phyloP scores from a whole-genome alignment of 1,139 yeast genomes.

The Geotrichum klebahnii region DNA sequence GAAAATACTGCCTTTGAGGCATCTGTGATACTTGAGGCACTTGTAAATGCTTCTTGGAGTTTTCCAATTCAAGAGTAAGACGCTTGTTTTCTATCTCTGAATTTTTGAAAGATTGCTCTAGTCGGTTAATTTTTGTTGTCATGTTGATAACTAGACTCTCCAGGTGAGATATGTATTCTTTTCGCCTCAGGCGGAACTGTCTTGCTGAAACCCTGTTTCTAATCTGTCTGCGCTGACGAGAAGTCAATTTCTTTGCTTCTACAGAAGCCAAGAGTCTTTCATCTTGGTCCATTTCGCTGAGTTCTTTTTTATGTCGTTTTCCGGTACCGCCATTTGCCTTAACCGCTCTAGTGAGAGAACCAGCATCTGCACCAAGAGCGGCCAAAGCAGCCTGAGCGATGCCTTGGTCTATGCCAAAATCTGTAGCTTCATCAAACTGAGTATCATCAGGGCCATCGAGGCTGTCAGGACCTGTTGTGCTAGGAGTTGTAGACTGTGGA shows the following conservation, averaged over 20 bases:
- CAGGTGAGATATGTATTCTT: constrained; percentile 36
- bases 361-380: constrained; percentile 20
- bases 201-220: constrained; percentile 37
- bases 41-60: too few species aligned
- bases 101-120: constrained; percentile 5
- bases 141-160: constrained; percentile 32
- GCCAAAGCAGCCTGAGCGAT: constrained; percentile 18
- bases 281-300: constrained; percentile 31
- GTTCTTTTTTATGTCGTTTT: constrained; percentile 13
- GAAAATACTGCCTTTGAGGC: too few species aligned
- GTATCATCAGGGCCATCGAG: neutral
- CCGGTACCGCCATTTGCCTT: neutral
- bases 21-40: too few species aligned
- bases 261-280: constrained; percentile 34
- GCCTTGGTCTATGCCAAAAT: constrained; percentile 19
- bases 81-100: constrained; percentile 2
- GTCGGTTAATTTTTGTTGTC: constrained; percentile 27
- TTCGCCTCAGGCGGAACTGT: constrained; percentile 36
- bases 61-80: neutral
- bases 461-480: neutral
- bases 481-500: neutral
- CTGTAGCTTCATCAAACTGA: constrained; percentile 12
- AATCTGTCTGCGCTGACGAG: constrained; percentile 37
- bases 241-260: constrained; percentile 33
- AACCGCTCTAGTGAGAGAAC: constrained; percentile 2